Conservation (phyloP, 164 flowering plant genomes). For the Taxillus chinensis region DNA sequence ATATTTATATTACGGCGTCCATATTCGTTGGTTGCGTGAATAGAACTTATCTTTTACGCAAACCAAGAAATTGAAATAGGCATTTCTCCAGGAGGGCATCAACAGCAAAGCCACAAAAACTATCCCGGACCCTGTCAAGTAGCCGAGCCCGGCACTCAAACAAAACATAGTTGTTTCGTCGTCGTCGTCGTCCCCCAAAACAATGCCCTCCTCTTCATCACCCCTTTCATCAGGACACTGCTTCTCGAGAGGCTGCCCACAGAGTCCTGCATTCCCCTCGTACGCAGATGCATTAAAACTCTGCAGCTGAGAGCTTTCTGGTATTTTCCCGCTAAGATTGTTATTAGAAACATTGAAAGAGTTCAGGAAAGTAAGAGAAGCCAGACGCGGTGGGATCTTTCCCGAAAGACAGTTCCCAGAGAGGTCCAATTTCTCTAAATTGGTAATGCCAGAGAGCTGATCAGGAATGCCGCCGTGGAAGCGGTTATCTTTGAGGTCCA, state of each 20-base stretch:
- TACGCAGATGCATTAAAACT: conserved; percentile 41
- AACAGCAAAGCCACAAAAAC: neutral
- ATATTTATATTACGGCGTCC: no score
- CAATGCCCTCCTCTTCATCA: no score
- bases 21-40: no score
- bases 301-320: conserved; percentile 57
- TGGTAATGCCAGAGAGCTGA: conserved; percentile 38
- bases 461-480: conserved; percentile 54
- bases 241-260: conserved; percentile 23
- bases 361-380: conserved; percentile 41
- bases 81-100: neutral
- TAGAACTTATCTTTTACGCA: neutral
- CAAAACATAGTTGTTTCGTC: neutral
- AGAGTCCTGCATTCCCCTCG: conserved; percentile 42
- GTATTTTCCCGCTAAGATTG: conserved; percentile 48
- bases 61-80: neutral
- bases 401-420: conserved; percentile 45
- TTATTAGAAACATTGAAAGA: conserved; percentile 51
- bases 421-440: conserved; percentile 46
- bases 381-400: conserved; percentile 45
- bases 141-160: neutral
- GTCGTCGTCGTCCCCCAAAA: no score
- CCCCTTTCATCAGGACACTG: conserved; percentile 16
- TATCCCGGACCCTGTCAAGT: neutral
- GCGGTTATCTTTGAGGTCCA: conserved; percentile 45